These are phyloP conservation scores for Fusarium ramigenum DNA, from an alignment of 2,329 filamentous ascomycete genomes.

Conservation along the genomic window DNA sequence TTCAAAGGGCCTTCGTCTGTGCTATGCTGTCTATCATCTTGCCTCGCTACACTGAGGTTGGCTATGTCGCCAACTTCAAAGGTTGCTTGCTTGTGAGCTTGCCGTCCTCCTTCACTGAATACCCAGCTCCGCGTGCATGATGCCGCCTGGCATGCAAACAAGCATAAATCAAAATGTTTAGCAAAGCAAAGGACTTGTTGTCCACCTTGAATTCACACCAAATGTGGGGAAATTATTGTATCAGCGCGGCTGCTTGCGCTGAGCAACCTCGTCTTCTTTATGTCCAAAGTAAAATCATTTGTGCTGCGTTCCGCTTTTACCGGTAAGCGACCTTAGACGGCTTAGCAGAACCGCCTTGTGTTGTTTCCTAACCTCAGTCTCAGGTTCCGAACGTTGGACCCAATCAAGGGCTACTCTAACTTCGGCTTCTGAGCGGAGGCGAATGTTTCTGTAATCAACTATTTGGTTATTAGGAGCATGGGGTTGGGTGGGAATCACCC, in stretches of 20 bases:
- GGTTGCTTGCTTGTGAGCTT: constrained; percentile 3
- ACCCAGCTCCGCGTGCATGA: constrained; percentile 2
- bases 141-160: constrained; percentile 16
- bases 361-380: constrained; percentile 29
- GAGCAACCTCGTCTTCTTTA: constrained; percentile 14
- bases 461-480: neutral
- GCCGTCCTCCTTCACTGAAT: neutral
- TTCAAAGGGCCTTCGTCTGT: constrained; percentile 15
- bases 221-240: constrained; percentile 8
- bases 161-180: constrained; percentile 11
- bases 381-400: constrained; percentile 54
- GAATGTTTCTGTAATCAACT: constrained; percentile 40
- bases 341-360: constrained; percentile 35
- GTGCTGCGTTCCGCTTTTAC: neutral
- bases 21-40: constrained; percentile 11
- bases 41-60: neutral
- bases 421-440: constrained; percentile 69
- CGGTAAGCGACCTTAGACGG: constrained; percentile 30
- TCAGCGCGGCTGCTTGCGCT: constrained; percentile 10
- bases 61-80: constrained; percentile 5
- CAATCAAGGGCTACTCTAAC: constrained; percentile 71
- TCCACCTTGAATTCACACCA: neutral
- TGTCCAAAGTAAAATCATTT: constrained; percentile 16
- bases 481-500: constrained; percentile 11
- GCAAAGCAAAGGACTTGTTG: constrained; percentile 9